Evolutionary conservation across 164 flowering plant genomes (phyloP).

Genomic region (Sedum album): DNA sequence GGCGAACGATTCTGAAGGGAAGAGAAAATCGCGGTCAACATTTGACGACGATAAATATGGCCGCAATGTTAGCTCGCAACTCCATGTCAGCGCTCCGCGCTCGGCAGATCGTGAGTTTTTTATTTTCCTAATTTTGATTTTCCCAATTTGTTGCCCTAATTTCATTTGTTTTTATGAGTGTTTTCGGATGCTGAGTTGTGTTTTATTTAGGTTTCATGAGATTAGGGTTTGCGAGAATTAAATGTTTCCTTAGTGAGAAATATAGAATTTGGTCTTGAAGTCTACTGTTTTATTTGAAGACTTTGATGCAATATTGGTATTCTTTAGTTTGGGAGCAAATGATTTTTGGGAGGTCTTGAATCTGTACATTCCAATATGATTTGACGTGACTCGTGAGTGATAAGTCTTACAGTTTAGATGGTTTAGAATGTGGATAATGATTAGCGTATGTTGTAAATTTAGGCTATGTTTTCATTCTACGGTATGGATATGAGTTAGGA

Average conservation of each 20-base stretch:
- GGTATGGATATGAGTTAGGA: not conserved
- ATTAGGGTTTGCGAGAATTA: not conserved
- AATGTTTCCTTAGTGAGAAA: not conserved
- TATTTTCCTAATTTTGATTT: not conserved
- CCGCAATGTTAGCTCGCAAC: conserved; percentile 37
- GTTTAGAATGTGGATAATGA: too few species aligned
- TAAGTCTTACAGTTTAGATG: too few species aligned
- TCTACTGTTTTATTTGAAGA: not conserved
- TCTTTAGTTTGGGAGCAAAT: too few species aligned
- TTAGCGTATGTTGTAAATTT: too few species aligned
- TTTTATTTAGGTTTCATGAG: not conserved
- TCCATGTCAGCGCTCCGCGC: conserved; percentile 31
- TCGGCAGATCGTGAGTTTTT: conserved; percentile 28
- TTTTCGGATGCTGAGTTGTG: too few species aligned
- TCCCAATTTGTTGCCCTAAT: not conserved
- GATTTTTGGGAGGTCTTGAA: too few species aligned
- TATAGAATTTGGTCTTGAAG: not conserved
- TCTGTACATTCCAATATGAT: too few species aligned
- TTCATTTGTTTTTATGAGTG: not conserved
- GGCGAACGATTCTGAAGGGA: not conserved
- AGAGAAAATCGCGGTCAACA: not conserved
- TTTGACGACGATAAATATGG: conserved; percentile 14
- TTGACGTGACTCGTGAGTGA: too few species aligned
- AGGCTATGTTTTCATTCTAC: not conserved
- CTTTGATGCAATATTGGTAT: not conserved